phyloP scores from a whole-genome alignment of 2,329 filamentous ascomycete species.

The Colletotrichum aenigma region DNA sequence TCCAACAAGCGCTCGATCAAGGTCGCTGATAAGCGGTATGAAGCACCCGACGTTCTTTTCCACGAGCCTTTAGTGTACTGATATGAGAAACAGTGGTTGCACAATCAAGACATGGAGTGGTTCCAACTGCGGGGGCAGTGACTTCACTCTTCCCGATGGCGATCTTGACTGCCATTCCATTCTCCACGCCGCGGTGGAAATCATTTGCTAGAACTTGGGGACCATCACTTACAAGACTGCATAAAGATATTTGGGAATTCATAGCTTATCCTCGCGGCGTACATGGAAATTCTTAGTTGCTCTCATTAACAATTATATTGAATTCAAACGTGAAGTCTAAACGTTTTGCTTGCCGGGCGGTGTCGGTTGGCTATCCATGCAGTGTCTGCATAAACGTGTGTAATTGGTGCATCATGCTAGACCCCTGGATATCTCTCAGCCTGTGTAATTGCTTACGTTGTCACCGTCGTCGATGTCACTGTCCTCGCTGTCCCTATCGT shows the following conservation, averaged over 20 bases:
- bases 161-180: background rate
- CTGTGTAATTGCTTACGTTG: background rate
- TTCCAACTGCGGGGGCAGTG: background rate
- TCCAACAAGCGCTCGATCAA: background rate
- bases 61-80: background rate
- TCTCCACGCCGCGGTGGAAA: background rate
- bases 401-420: background rate
- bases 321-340: rapidly evolving
- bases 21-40: background rate
- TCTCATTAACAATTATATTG: background rate
- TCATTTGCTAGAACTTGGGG: background rate
- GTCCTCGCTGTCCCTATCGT: too few relatives aligned
- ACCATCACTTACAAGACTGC: background rate
- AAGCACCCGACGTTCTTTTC: too few relatives aligned
- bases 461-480: background rate
- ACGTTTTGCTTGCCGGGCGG: rapidly evolving
- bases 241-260: background rate
- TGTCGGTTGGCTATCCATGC: too few relatives aligned
- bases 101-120: background rate
- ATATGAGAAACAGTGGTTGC: background rate
- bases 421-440: background rate
- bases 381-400: background rate
- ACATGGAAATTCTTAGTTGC: background rate
- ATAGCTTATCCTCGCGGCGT: background rate
- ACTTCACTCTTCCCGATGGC: background rate